These are phyloP conservation scores for Protea cynaroides DNA, from an alignment of 164 flowering plant species.

Conservation along the genomic window DNA sequence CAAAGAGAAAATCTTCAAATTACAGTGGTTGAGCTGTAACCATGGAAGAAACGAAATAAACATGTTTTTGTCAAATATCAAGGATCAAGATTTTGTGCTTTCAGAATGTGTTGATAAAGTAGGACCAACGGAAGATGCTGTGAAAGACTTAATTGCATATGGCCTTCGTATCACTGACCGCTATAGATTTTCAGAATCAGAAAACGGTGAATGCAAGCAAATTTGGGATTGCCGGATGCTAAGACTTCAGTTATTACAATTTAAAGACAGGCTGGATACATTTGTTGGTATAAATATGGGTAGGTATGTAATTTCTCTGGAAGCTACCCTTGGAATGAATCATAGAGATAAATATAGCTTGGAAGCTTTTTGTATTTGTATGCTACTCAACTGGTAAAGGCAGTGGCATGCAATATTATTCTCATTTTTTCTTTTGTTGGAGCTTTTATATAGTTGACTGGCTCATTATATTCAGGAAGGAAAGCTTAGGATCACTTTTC, in stretches of 20 bases:
- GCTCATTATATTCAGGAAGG: too few species aligned
- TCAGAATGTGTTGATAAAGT: constrained; percentile 72
- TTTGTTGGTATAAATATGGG: constrained; percentile 97
- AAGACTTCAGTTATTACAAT: constrained; percentile 78
- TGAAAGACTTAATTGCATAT: constrained; percentile 54
- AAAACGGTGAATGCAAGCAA: constrained; percentile 24
- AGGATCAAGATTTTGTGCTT: constrained; percentile 68
- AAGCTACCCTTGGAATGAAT: background rate
- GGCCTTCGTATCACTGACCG: constrained; percentile 68
- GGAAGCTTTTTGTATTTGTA: background rate
- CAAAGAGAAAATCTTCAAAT: constrained; percentile 69
- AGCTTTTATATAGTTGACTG: too few species aligned
- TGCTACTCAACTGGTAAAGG: background rate
- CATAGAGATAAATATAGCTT: background rate
- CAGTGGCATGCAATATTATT: too few species aligned
- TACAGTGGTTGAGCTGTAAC: constrained; percentile 76
- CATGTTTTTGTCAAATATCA: constrained; percentile 49
- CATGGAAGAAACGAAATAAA: constrained; percentile 54
- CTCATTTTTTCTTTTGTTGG: too few species aligned
- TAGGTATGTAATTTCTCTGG: constrained; percentile 45
- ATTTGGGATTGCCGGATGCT: constrained; percentile 57
- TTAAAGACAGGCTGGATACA: constrained; percentile 84
- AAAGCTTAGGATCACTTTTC: too few species aligned
- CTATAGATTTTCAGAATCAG: constrained; percentile 44
- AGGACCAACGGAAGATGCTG: constrained; percentile 76